phyloP scores from a whole-genome alignment of 768 basidiomycete genomes.

The Serpula lacrymans region DNA sequence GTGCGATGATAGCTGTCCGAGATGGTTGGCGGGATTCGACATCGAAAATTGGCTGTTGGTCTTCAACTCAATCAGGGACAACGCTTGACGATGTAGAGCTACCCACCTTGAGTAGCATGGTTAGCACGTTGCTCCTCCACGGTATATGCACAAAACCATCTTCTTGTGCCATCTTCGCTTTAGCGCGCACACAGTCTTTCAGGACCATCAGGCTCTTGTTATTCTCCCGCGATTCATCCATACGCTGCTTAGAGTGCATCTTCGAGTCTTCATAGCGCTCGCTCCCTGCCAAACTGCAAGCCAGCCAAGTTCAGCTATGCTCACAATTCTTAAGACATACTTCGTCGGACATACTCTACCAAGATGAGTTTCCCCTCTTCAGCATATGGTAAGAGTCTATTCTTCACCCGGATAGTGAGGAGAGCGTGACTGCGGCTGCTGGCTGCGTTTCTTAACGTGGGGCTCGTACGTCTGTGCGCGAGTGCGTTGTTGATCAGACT shows the following conservation, averaged over 20 bases:
- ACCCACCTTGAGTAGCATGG: slow-evolving; percentile 32
- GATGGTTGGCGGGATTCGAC: slow-evolving; percentile 28
- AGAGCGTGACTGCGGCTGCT: slow-evolving; percentile 34
- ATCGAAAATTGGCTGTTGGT: slow-evolving; percentile 31
- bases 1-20: slow-evolving; percentile 31
- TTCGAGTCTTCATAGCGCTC: slow-evolving; percentile 36
- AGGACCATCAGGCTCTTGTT: slow-evolving; percentile 35
- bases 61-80: background rate
- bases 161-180: slow-evolving; percentile 32
- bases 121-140: slow-evolving; percentile 31
- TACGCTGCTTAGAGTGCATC: slow-evolving; percentile 31
- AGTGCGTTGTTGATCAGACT: slow-evolving; percentile 26
- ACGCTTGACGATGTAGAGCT: background rate
- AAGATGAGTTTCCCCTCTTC: slow-evolving; percentile 34
- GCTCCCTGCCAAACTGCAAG: slow-evolving; percentile 30
- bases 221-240: slow-evolving; percentile 32
- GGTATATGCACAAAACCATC: slow-evolving; percentile 37
- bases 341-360: slow-evolving; percentile 26
- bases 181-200: slow-evolving; percentile 36
- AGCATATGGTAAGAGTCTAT: slow-evolving; percentile 29
- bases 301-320: background rate
- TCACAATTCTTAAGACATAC: background rate
- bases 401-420: slow-evolving; percentile 30
- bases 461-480: slow-evolving; percentile 25
- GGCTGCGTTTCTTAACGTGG: slow-evolving; percentile 27